Percentiles rank a stretch among this genome's conserved stretches.
Conservation (phyloP, 1,284 basidiomycete species). For the Microbotryum intermedium region DNA sequence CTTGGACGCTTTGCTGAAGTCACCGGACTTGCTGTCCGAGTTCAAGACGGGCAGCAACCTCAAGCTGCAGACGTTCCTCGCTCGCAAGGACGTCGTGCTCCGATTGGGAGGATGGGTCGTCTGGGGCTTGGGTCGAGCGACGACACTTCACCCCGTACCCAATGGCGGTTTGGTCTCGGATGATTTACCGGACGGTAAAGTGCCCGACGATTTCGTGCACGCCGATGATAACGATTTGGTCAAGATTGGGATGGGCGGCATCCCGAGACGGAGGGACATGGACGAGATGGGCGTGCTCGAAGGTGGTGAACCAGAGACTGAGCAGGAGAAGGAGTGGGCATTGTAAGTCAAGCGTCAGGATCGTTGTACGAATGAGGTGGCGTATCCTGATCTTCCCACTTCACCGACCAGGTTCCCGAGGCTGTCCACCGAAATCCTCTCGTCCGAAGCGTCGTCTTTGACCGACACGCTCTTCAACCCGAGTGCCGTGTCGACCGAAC, state of each 20-base stretch:
- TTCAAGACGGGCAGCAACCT: constrained; percentile 26
- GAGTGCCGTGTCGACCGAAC: constrained; percentile 38
- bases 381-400: too few species aligned
- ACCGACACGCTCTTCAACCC: constrained; percentile 77
- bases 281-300: constrained; percentile 9
- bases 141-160: background rate
- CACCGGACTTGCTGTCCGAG: constrained; percentile 25
- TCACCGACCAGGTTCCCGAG: constrained; percentile 67
- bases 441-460: constrained; percentile 90
- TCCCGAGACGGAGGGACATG: constrained; percentile 14
- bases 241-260: constrained; percentile 24
- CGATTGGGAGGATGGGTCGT: constrained; percentile 29
- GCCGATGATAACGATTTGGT: constrained; percentile 3
- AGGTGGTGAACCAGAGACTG: constrained; percentile 16
- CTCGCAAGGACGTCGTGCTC: constrained; percentile 14
- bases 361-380: too few species aligned
- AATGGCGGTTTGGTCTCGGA: constrained; percentile 13
- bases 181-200: constrained; percentile 21
- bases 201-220: constrained; percentile 22
- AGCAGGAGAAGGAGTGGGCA: constrained; percentile 25
- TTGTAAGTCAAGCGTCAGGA: constrained; percentile 15
- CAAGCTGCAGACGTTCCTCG: constrained; percentile 25
- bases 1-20: constrained; percentile 21
- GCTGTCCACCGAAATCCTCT: constrained; percentile 89
- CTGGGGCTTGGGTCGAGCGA: constrained; percentile 26